Conservation (phyloP, 148 eudicot species). For the Nyssa sinensis region DNA sequence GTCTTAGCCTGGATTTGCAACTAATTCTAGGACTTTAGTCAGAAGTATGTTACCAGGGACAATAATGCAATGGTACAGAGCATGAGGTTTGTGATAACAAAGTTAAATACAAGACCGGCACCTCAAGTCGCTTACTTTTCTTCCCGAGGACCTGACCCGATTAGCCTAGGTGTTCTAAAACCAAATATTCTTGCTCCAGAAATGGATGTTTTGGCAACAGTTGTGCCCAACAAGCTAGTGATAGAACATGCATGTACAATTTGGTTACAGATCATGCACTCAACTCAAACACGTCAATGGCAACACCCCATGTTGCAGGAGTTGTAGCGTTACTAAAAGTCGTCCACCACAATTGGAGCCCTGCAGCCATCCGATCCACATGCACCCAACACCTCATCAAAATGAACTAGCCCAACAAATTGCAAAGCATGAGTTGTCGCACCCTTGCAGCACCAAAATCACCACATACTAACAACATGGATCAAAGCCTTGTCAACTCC, state of each 20-base stretch:
- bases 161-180: slow-evolving; percentile 16
- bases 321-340: slow-evolving; percentile 12
- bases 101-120: slow-evolving; percentile 1
- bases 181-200: slow-evolving; percentile 25
- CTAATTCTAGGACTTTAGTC: not conserved
- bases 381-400: too few species aligned
- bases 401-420: too few species aligned
- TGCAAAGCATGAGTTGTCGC: too few species aligned
- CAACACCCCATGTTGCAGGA: slow-evolving; percentile 15
- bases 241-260: not conserved
- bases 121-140: too few species aligned
- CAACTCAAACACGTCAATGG: slow-evolving; percentile 5
- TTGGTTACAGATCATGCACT: not conserved
- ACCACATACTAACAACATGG: too few species aligned
- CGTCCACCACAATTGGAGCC: slow-evolving; percentile 14
- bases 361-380: slow-evolving; percentile 12
- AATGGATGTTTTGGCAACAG: not conserved
- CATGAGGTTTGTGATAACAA: slow-evolving; percentile 5
- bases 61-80: not conserved
- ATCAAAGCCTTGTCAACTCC: too few species aligned
- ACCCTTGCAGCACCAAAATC: too few species aligned
- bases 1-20: slow-evolving; percentile 13
- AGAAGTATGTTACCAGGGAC: not conserved
- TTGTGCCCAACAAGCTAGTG: not conserved
- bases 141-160: slow-evolving; percentile 16